Conservation (phyloP, 352 stramenopile species). For the Globisporangium okanoganense region DNA sequence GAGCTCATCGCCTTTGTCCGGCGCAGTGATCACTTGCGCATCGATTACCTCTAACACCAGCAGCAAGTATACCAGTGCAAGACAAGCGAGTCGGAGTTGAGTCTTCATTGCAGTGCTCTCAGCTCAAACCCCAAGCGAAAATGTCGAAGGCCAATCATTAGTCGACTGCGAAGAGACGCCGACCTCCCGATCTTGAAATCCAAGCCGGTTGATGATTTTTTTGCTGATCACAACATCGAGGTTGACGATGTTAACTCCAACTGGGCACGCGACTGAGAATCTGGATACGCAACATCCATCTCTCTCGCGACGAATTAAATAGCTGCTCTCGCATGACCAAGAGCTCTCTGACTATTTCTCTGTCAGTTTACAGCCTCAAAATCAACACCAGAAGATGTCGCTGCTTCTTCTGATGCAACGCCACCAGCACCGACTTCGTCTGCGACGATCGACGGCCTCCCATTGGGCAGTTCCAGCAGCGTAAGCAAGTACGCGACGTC, state of each 20-base stretch:
- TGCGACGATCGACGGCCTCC: slow-evolving; percentile 14
- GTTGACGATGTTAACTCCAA: background rate
- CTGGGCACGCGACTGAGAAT: background rate
- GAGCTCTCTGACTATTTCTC: background rate
- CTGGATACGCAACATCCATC: background rate
- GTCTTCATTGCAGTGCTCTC: background rate
- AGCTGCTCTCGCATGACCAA: background rate
- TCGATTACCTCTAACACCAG: background rate
- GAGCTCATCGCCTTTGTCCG: slow-evolving; percentile 66
- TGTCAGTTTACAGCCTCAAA: background rate
- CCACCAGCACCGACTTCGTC: slow-evolving; percentile 1
- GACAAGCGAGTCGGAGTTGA: background rate
- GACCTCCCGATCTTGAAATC: background rate
- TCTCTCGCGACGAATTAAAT: background rate
- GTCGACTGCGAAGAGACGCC: background rate
- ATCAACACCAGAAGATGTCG: background rate
- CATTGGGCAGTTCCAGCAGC: slow-evolving; percentile 16
- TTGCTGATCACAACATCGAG: background rate
- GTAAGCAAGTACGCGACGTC: slow-evolving; percentile 43
- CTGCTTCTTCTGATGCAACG: background rate
- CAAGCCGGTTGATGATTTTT: background rate
- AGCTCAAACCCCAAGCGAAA: background rate
- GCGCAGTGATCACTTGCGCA: slow-evolving; percentile 56
- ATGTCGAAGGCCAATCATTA: background rate
- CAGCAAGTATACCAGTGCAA: background rate